phyloP scores from a whole-genome alignment of 345 rosid species.

The Lepidium africanum region DNA sequence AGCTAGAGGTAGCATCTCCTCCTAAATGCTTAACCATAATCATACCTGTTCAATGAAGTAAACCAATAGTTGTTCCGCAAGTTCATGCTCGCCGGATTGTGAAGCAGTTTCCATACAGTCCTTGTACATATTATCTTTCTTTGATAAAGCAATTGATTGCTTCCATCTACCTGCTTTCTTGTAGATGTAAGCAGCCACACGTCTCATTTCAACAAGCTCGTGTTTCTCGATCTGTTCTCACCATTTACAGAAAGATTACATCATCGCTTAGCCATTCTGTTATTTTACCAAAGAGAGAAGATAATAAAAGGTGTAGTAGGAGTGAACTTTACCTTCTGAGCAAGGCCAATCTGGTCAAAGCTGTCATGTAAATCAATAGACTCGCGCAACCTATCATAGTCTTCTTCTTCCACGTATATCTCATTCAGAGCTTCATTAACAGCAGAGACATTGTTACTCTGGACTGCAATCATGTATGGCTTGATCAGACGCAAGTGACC shows the following conservation, averaged over 20 bases:
- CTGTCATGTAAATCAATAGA: conserved; percentile 88
- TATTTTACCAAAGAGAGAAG: not conserved
- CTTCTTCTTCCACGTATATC: conserved; percentile 93
- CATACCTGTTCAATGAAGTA: conserved; percentile 92
- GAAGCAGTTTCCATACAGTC: conserved; percentile 99
- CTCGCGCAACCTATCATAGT: conserved; percentile 87
- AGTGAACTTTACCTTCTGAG: conserved; percentile 57
- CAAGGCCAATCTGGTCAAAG: conserved; percentile 89
- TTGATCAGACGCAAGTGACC: conserved; percentile 89
- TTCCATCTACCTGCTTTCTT: conserved; percentile 99
- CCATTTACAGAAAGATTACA: conserved; percentile 11
- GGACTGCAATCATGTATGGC: conserved; percentile 97
- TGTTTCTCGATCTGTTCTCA: conserved; percentile 84
- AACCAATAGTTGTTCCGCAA: conserved; percentile 88
- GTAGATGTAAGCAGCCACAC: conserved; percentile 98
- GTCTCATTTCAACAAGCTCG: conserved; percentile 98
- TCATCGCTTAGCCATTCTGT: not conserved
- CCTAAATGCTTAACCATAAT: not conserved
- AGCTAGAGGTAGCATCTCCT: not conserved
- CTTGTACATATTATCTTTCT: conserved; percentile 83
- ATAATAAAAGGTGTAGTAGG: not conserved
- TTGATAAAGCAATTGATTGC: conserved; percentile 93
- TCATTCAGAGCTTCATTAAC: conserved; percentile 92
- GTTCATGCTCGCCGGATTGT: conserved; percentile 94
- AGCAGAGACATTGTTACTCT: conserved; percentile 89